phyloP scores from a whole-genome alignment of 805 yeast genomes.

The Yarrowia sp. region DNA sequence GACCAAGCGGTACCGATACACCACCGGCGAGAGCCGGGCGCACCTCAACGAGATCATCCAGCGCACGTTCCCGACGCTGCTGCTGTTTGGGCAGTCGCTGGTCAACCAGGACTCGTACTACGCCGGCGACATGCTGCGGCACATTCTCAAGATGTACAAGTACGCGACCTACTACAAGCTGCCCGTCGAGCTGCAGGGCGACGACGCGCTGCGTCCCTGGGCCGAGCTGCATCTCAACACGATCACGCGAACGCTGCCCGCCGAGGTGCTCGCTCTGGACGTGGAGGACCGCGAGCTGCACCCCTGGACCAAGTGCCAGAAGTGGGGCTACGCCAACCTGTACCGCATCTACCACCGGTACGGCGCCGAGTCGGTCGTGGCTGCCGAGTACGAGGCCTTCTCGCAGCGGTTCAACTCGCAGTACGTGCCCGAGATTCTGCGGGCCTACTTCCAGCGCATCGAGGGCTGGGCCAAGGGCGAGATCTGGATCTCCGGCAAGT shows the following conservation, averaged over 20 bases:
- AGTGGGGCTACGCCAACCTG: conserved; percentile 76
- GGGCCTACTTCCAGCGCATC: conserved; percentile 61
- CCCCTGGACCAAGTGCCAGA: conserved; percentile 74
- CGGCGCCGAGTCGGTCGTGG: conserved; percentile 32
- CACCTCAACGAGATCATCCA: conserved; percentile 54
- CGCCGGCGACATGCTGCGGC: conserved; percentile 72
- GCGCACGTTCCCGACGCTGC: conserved; percentile 61
- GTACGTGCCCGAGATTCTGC: conserved; percentile 71
- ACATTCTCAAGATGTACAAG: conserved; percentile 73
- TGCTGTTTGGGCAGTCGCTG: conserved; percentile 61
- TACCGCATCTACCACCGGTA: conserved; percentile 48
- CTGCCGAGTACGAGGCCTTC: conserved; percentile 57
- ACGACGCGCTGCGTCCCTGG: conserved; percentile 60
- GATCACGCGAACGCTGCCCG: conserved; percentile 59
- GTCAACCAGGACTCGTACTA: conserved; percentile 43
- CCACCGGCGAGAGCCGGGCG: conserved; percentile 53
- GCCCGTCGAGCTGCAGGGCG: conserved; percentile 60
- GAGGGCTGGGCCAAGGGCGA: conserved; percentile 67
- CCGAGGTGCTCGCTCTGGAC: conserved; percentile 50
- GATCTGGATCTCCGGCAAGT: conserved; percentile 68
- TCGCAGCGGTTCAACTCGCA: conserved; percentile 51
- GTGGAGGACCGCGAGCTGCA: conserved; percentile 51
- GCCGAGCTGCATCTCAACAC: conserved; percentile 70
- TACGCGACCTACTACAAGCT: conserved; percentile 64
- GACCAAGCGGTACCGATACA: conserved; percentile 69